Evolutionary conservation across 73 alveolate species (phyloP).

Genomic region (Tetrahymena thermophila): DNA sequence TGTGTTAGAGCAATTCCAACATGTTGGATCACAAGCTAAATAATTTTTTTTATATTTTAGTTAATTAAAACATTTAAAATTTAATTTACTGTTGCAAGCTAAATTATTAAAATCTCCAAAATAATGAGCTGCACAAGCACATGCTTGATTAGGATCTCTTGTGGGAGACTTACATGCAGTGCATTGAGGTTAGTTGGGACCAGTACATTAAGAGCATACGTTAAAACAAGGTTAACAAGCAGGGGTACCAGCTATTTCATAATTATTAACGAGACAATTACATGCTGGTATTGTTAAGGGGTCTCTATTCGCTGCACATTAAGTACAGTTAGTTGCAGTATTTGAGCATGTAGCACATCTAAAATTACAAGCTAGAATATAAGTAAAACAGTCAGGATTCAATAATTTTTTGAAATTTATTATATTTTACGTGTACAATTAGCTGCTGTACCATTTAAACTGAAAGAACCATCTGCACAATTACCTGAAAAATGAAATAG

Average conservation of each 20-base stretch:
- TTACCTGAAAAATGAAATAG: neutral
- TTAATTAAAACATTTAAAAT: neutral
- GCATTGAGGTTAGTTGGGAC: neutral
- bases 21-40: neutral
- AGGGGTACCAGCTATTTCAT: neutral
- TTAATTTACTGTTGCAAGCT: neutral
- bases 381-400: neutral
- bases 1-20: neutral
- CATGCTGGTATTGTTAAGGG: neutral
- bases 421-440: neutral
- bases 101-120: neutral
- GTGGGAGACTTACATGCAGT: neutral
- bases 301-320: neutral
- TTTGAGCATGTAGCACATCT: neutral
- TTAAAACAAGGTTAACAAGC: neutral
- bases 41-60: neutral
- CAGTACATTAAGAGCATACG: neutral
- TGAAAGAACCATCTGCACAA: neutral
- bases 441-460: neutral
- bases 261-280: neutral
- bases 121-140: neutral
- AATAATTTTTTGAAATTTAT: neutral
- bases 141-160: neutral
- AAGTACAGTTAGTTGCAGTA: neutral
- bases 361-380: neutral